Evolutionary conservation across 352 stramenopile genomes (phyloP).

Genomic region (Hyphochytrium catenoides): DNA sequence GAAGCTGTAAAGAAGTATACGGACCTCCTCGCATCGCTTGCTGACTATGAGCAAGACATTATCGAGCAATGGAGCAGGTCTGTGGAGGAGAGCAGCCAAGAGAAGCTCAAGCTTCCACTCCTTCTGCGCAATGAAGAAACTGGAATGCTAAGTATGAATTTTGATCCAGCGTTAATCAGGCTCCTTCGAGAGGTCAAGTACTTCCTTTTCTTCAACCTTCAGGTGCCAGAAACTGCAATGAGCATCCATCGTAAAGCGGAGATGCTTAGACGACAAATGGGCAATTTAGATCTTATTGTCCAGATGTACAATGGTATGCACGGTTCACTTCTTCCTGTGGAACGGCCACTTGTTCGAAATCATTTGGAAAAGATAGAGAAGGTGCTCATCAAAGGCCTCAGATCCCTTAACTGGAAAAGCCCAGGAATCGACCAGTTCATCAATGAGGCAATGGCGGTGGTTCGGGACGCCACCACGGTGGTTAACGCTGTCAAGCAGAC

Average conservation of each 20-base stretch:
- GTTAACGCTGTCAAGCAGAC: constrained; percentile 66
- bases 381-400: constrained; percentile 58
- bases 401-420: constrained; percentile 73
- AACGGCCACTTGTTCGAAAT: constrained; percentile 55
- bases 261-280: constrained; percentile 64
- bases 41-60: constrained; percentile 52
- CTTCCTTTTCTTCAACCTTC: constrained; percentile 61
- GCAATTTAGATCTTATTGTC: constrained; percentile 73
- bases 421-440: constrained; percentile 74
- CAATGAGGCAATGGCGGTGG: constrained; percentile 59
- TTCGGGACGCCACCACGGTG: constrained; percentile 59
- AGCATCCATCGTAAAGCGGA: constrained; percentile 75
- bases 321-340: constrained; percentile 51
- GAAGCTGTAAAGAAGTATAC: constrained; percentile 71
- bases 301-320: constrained; percentile 79
- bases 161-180: constrained; percentile 63
- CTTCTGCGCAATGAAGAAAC: constrained; percentile 23
- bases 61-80: constrained; percentile 48
- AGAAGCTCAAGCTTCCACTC: constrained; percentile 60
- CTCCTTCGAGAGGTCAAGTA: constrained; percentile 81
- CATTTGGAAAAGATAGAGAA: constrained; percentile 74
- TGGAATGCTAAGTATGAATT: constrained; percentile 55
- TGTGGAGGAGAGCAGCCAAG: constrained; percentile 46
- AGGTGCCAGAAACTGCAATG: constrained; percentile 62
- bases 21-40: constrained; percentile 47